Evolutionary conservation across 140 eudicot genomes (phyloP).

Genomic region (Erigeron philadelphicus): DNA sequence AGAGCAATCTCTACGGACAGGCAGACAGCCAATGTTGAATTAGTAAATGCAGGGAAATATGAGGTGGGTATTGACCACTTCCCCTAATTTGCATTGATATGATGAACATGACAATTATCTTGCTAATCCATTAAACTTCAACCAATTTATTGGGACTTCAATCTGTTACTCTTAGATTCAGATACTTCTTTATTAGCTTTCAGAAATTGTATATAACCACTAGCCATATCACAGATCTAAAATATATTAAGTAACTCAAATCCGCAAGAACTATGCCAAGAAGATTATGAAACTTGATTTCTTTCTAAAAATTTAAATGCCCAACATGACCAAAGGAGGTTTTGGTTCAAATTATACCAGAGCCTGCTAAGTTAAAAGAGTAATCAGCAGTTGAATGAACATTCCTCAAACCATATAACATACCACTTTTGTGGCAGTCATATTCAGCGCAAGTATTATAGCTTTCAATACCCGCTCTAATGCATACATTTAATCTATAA

Average conservation of each 20-base stretch:
- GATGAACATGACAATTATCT: neutral
- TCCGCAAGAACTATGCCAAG: neutral
- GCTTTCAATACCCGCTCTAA: neutral
- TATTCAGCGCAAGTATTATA: neutral
- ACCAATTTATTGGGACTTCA: neutral
- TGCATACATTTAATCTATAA: neutral
- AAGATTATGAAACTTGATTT: neutral
- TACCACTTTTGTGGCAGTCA: too few species aligned
- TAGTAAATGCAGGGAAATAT: neutral
- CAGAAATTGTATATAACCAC: neutral
- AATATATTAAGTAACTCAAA: neutral
- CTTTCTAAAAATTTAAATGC: neutral
- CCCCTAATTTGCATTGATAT: neutral
- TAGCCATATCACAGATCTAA: neutral
- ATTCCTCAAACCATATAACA: too few species aligned
- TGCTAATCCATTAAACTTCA: neutral
- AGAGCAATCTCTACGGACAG: too few species aligned
- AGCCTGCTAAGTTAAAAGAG: too few species aligned
- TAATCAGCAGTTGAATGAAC: too few species aligned
- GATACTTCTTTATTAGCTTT: neutral
- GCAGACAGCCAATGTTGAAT: neutral
- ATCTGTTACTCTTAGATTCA: neutral
- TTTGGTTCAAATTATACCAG: too few species aligned
- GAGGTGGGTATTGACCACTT: neutral
- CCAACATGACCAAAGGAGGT: neutral